Evolutionary conservation across 345 rosid genomes (phyloP), one percentile per base, ranked within the genome.

Genomic region (Iberis pinnata): DNA sequence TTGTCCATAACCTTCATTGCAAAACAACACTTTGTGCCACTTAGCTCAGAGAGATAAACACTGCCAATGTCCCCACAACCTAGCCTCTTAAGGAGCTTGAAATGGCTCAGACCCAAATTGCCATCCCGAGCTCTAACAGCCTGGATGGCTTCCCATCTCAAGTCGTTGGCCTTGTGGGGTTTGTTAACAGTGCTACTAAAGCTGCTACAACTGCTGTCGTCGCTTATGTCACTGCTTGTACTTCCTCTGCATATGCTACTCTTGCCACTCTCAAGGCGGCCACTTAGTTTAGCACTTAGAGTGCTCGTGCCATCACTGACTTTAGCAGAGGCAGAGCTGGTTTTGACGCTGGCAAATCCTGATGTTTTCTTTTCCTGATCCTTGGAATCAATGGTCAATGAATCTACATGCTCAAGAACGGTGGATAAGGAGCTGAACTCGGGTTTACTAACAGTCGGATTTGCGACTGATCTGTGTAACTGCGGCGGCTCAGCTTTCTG

Each of bases 1-100:
- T 88, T 85, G 60, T 88, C 97, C 97, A 88, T 88, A 22, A 88
- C 97, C 73, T 88, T 88, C 95, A 82, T 85, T 4, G 95, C 97
- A 65, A 88, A 85, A 68, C 77, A 73, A 69, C 97, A 79, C 62
- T 76, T 85, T 0, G 85, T 88, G 71, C 97, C 97, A 53, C 79
- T 80, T 67, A 88, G 75, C 81, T 84, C 97, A 2, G 94, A 84
- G 50, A 88, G 79, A 69, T 88, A 80, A 32, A 88, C 97, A 63
- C 97, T 88, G 44, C 97, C 97, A 18, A 88, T 88, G 65, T 88
- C 97, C 24, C 97, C 95, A 18, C 88, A 88, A 19, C 97, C 97
- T 60, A 88, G 75, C 71, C 97, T 77, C 79, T 81, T 89, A 13
- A 85, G 81, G 41, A 89, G 75, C 58, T 89, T 81, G 65, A 89